Percentiles rank a stretch among this genome's conserved stretches.
Conservation (phyloP, 768 basidiomycete species). For the Mrakia hoshinonis region DNA sequence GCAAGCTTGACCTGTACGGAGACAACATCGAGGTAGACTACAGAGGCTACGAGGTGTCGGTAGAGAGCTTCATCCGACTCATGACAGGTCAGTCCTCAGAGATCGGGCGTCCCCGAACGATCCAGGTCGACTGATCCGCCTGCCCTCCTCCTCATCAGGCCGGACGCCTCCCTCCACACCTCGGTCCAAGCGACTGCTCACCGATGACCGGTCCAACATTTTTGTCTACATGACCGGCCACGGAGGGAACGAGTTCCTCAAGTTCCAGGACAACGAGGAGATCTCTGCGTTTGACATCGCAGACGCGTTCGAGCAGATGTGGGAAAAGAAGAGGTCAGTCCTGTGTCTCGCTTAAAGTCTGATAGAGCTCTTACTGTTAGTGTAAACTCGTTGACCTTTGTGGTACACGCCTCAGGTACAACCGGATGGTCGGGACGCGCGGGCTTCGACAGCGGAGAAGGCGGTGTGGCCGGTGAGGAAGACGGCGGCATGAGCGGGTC, state of each 20-base stretch:
- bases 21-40: constrained; percentile 98
- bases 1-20: constrained; percentile 80
- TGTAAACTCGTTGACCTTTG: too few relatives aligned
- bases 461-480: too few relatives aligned
- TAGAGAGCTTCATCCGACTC: constrained; percentile 87
- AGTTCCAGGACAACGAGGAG: constrained; percentile 98
- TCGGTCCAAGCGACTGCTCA: constrained; percentile 80
- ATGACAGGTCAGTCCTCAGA: constrained; percentile 60
- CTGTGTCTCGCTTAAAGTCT: too few relatives aligned
- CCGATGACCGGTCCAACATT: constrained; percentile 82
- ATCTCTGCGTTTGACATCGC: constrained; percentile 95
- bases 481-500: too few relatives aligned
- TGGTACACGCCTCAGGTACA: too few relatives aligned
- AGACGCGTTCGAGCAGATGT: constrained; percentile 98
- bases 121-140: too few relatives aligned
- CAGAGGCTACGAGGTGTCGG: constrained; percentile 93
- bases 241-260: constrained; percentile 95
- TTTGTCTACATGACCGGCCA: constrained; percentile 99
- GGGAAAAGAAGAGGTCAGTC: constrained; percentile 81
- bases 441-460: too few relatives aligned
- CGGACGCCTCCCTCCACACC: constrained; percentile 76
- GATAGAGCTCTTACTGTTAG: too few relatives aligned
- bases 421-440: too few relatives aligned
- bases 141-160: constrained; percentile 46
- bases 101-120: background rate